Evolutionary conservation across 495 filamentous ascomycete species (phyloP).

Genomic region (Penicillium mononematosum): DNA sequence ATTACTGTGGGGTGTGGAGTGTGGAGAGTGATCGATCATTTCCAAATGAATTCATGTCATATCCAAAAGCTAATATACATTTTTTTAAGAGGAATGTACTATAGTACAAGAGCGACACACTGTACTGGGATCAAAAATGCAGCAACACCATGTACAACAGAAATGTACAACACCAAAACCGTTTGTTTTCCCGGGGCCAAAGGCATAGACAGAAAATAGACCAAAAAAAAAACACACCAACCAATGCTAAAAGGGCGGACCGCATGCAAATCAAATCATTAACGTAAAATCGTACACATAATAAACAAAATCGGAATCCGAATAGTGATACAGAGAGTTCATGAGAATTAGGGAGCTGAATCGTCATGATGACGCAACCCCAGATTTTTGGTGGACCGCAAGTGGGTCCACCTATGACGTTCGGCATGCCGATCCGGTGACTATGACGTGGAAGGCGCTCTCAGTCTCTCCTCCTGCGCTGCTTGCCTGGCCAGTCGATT

Average conservation of each 20-base stretch:
- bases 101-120: conserved; percentile 11
- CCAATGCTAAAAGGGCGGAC: conserved; percentile 19
- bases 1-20: neutral
- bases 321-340: conserved; percentile 10
- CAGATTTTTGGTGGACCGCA: conserved; percentile 2
- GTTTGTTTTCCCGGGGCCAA: conserved; percentile 4
- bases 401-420: conserved; percentile 10
- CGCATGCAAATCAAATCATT: conserved; percentile 28
- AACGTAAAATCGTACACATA: conserved; percentile 28
- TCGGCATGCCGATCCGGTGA: conserved; percentile 28
- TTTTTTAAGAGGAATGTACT: conserved; percentile 7
- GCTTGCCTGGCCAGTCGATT: conserved; percentile 74
- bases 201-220: neutral
- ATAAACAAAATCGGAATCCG: conserved; percentile 5
- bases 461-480: conserved; percentile 43
- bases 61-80: conserved; percentile 14
- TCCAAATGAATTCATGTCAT: conserved; percentile 1
- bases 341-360: conserved; percentile 24
- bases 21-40: neutral
- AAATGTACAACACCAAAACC: conserved; percentile 17
- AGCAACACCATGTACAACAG: conserved; percentile 16
- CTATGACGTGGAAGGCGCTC: conserved; percentile 11
- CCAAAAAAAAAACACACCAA: conserved; percentile 13
- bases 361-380: conserved; percentile 23
- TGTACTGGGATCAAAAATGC: conserved; percentile 12